phyloP scores from a whole-genome alignment of 768 basidiomycete genomes.

The Xerocomellus chrysenteron region DNA sequence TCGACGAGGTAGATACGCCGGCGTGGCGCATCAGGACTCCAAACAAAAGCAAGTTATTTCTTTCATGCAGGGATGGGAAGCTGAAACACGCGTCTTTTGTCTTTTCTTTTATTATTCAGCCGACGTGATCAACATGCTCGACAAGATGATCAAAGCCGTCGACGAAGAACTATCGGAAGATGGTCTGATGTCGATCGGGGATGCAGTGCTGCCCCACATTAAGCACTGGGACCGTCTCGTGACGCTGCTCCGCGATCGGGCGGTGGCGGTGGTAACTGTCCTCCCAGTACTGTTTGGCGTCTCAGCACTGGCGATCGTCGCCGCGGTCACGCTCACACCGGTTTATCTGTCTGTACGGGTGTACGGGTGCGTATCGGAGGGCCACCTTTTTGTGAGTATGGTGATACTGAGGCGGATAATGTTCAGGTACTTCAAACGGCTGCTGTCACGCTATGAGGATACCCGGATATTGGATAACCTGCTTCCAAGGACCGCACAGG shows the following conservation, averaged over 20 bases:
- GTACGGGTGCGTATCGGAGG: constrained; percentile 9
- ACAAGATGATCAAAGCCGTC: constrained; percentile 20
- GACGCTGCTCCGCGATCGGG: background rate
- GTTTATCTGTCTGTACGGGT: constrained; percentile 2
- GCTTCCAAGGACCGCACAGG: background rate
- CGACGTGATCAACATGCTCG: constrained; percentile 15
- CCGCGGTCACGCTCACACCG: constrained; percentile 5
- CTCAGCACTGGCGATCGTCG: constrained; percentile 17
- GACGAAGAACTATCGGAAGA: constrained; percentile 19
- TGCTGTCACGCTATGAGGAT: background rate
- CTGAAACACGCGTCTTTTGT: background rate
- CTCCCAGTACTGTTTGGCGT: constrained; percentile 20
- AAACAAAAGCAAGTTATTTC: constrained; percentile 10
- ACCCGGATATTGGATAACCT: constrained; percentile 2
- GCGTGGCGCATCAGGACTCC: constrained; percentile 19
- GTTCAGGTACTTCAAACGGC: background rate
- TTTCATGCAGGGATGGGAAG: background rate
- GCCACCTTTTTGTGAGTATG: background rate
- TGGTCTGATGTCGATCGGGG: constrained; percentile 17
- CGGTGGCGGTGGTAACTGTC: constrained; percentile 1
- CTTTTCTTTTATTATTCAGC: background rate
- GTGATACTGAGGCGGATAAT: background rate
- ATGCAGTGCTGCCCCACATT: constrained; percentile 18
- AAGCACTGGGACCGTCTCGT: constrained; percentile 21
- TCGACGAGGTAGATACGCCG: constrained; percentile 2